Evolutionary conservation across 1,139 yeast species (phyloP), one percentile per base, ranked within the genome.

Genomic region (Nematodospora anomalae): DNA sequence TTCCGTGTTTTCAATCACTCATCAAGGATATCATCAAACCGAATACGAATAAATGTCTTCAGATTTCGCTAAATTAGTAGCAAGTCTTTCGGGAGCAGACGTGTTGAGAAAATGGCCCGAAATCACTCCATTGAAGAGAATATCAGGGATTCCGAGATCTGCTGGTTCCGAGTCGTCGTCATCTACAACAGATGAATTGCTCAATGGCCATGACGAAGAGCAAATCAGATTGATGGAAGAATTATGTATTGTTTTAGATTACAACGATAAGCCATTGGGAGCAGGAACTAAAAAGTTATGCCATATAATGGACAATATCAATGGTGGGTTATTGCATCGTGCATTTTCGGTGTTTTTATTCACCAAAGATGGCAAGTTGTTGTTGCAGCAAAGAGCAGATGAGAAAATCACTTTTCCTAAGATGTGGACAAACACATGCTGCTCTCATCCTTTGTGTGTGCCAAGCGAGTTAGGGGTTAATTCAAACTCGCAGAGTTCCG

Each of bases 351-450:
- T 90, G 21, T 92, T 92, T 56, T 67, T 90, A 42, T 94, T 92
- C 68, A 83, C 89, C 60, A 79, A 76, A 30, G 78, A 86, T 35
- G 80, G 81, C 41, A 76, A 83, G 63, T 74, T 94, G 46, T 72
- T 92, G 48, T 73, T 92, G 50, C 98, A 92, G 64, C 95, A 88
- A 64, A 80, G 99, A 52, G 97, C 99, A 1, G 82, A 82, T 41
- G 97, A 92, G 59, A 92, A 92, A 63, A 92, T 92, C 65, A 92
- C 99, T 1, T 92, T 92, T 62, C 95, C 98, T 2, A 79, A 79
- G 41, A 80, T 88, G 83, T 92, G 99, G 99, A 92, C 99, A 28
- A 92, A 92, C 60, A 94, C 99, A 3, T 94, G 98, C 63, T 92
- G 99, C 60, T 90, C 97, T 0, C 99, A 92, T 61, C 99, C 99